Conservation (phyloP, 352 stramenopile genomes). For the Phytophthora rubi region DNA sequence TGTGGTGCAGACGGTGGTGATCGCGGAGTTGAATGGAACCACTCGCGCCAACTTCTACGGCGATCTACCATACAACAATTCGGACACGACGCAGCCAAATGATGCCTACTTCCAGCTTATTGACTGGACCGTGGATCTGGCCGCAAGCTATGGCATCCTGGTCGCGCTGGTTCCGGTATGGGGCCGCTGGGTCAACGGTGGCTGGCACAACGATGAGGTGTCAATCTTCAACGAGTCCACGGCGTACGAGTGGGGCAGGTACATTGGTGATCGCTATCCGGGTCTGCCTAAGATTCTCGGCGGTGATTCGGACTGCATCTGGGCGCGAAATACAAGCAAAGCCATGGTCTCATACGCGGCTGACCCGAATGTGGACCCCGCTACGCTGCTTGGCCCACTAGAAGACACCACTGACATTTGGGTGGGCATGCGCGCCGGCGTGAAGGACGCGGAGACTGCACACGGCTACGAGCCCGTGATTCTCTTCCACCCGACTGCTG, state of each 20-base stretch:
- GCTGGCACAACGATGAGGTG: conserved; percentile 13
- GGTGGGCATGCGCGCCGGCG: conserved; percentile 18
- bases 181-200: conserved; percentile 34
- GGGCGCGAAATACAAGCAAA: conserved; percentile 26
- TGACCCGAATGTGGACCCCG: conserved; percentile 8
- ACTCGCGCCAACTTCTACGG: conserved; percentile 37
- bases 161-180: conserved; percentile 29
- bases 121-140: conserved; percentile 31
- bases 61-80: conserved; percentile 36
- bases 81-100: conserved; percentile 31
- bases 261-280: conserved; percentile 26
- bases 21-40: conserved; percentile 34
- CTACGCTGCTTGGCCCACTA: conserved; percentile 8
- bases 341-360: not conserved
- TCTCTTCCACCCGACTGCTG: conserved; percentile 10
- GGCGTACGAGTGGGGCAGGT: conserved; percentile 28
- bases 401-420: conserved; percentile 21
- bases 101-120: conserved; percentile 36
- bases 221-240: conserved; percentile 33
- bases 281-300: conserved; percentile 31
- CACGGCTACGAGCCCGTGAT: conserved; percentile 18
- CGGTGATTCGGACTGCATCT: conserved; percentile 28
- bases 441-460: conserved; percentile 11
- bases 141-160: conserved; percentile 28
- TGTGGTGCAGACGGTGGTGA: conserved; percentile 34